phyloP scores from a whole-genome alignment of 441 rosid species.

The Syzygium malaccense region DNA sequence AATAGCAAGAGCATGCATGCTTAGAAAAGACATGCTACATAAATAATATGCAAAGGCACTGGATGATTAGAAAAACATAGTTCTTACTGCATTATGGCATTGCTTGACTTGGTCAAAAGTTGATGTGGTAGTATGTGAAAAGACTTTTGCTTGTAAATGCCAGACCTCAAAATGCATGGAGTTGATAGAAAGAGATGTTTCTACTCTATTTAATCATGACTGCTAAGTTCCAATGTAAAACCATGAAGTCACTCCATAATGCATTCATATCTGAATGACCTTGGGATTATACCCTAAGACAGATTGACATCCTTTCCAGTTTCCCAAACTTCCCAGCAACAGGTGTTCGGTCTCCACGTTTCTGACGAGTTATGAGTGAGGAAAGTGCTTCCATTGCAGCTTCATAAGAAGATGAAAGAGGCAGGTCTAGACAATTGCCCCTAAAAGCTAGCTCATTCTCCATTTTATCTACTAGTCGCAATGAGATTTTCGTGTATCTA shows the following conservation, averaged over 20 bases:
- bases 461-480: slow-evolving; percentile 26
- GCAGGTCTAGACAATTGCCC: slow-evolving; percentile 24
- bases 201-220: not conserved
- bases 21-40: not conserved
- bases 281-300: slow-evolving; percentile 53
- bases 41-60: not conserved
- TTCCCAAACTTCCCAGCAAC: slow-evolving; percentile 34
- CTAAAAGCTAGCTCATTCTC: slow-evolving; percentile 15
- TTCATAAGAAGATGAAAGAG: slow-evolving; percentile 59
- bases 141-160: not conserved
- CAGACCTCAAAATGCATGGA: not conserved
- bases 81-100: not conserved
- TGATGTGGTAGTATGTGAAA: not conserved
- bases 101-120: not conserved
- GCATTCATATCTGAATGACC: not conserved
- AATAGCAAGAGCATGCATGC: not conserved
- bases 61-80: not conserved
- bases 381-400: slow-evolving; percentile 82
- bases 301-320: slow-evolving; percentile 52
- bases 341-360: slow-evolving; percentile 41
- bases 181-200: not conserved
- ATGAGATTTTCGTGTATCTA: slow-evolving; percentile 26
- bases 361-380: slow-evolving; percentile 61
- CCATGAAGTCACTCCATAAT: not conserved
- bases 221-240: not conserved